Percentiles rank a stretch among this genome's conserved stretches.
Evolutionary conservation across 2,329 filamentous ascomycete genomes (phyloP).

Genomic region (Pyricularia sp.): DNA sequence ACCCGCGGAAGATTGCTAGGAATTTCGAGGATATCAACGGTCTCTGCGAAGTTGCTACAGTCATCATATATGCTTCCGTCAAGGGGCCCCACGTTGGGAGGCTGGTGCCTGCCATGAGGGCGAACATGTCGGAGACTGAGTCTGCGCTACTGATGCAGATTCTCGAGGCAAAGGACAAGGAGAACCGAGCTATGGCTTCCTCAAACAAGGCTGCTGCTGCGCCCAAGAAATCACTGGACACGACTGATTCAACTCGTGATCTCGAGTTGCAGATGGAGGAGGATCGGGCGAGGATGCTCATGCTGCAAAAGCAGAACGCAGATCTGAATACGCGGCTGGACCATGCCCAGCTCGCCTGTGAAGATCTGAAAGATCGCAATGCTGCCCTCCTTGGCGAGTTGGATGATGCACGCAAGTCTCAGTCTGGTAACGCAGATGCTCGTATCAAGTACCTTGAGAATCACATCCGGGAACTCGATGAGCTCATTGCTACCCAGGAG

Average conservation of each 20-base stretch:
- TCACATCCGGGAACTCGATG: constrained; percentile 56
- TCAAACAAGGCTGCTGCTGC: constrained; percentile 20
- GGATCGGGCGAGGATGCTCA: constrained; percentile 40
- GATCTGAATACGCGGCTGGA: constrained; percentile 51
- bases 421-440: constrained; percentile 42
- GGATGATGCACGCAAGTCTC: constrained; percentile 41
- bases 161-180: constrained; percentile 34
- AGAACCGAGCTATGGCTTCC: constrained; percentile 22
- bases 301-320: constrained; percentile 45
- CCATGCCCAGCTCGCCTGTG: constrained; percentile 51
- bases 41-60: constrained; percentile 35
- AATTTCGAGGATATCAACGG: constrained; percentile 46
- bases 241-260: constrained; percentile 32
- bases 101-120: background rate
- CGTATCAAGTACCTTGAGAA: constrained; percentile 44
- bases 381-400: constrained; percentile 45
- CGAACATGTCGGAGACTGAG: background rate
- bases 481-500: constrained; percentile 63
- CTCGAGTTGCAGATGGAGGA: constrained; percentile 48
- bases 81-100: background rate
- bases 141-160: constrained; percentile 16
- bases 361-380: constrained; percentile 55
- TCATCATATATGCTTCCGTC: constrained; percentile 1
- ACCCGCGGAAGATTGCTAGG: constrained; percentile 2
- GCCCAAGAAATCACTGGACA: constrained; percentile 16